phyloP scores from a whole-genome alignment of 306 rosid species.

The Malus fusca region DNA sequence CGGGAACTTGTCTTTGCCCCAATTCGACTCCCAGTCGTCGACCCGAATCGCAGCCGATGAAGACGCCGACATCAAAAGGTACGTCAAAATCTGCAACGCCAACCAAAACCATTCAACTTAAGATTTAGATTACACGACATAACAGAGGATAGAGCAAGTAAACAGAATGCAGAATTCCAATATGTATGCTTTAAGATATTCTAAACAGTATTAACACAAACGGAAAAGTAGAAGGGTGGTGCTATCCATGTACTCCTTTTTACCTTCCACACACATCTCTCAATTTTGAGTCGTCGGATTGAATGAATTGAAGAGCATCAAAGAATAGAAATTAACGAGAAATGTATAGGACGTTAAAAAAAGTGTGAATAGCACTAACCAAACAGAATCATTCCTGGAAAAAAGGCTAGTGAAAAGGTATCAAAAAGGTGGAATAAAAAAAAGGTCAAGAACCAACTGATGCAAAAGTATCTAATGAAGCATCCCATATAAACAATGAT shows the following conservation, averaged over 20 bases:
- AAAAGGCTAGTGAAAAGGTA: slow-evolving; percentile 19
- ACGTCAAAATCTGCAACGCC: slow-evolving; percentile 51
- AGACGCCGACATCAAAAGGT: slow-evolving; percentile 78
- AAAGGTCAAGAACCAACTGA: slow-evolving; percentile 8
- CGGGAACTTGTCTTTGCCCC: slow-evolving; percentile 84
- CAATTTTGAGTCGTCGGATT: no score
- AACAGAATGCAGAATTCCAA: background rate
- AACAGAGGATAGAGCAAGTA: background rate
- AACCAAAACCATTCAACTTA: slow-evolving; percentile 4
- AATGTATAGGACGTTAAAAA: no score
- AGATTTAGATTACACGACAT: background rate
- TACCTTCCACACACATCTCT: no score
- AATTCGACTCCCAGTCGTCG: slow-evolving; percentile 71
- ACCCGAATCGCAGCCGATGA: slow-evolving; percentile 83
- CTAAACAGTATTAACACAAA: no score
- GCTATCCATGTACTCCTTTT: no score
- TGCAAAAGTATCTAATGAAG: background rate
- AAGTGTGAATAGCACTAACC: no score
- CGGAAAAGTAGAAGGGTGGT: background rate
- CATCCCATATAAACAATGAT: background rate
- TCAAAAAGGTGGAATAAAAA: slow-evolving; percentile 2
- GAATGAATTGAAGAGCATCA: no score
- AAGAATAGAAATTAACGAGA: fast-evolving
- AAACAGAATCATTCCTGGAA: background rate
- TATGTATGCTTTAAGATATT: no score